Base-by-base conservation (phyloP, 2,329 filamentous ascomycete genomes). In the Nigrospora oryzae region DNA sequence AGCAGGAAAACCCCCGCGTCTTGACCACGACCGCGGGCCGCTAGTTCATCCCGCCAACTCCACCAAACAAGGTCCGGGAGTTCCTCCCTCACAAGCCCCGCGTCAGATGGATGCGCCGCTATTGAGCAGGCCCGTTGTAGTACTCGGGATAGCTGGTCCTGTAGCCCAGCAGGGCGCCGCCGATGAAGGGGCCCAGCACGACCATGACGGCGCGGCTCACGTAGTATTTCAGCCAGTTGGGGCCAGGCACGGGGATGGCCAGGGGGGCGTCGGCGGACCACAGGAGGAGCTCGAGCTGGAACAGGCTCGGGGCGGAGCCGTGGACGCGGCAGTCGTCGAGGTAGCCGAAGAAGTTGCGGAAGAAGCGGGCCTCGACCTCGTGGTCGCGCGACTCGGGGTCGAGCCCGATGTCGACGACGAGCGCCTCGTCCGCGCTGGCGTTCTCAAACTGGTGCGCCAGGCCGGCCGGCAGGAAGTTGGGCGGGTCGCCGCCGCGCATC, bases 311-410 rank as follows among this genome's bases (percentile, higher is more conserved):
- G n/a, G 41, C 44, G 17, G 42, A 42, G 10, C 45, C 36, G 1
- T 46, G 34, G 11, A 36, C 46, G 36, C 44, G 49, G 44, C 54
- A 56, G 43, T 57, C 55, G 40, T 55, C 53, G 10, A 57, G 42
- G 38, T 58, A 55, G 3, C 53, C 55, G 35, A 56, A 54, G 49
- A 55, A 57, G 44, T 58, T 56, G 23, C 55, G 45, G 38, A 56
- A 57, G 42, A 57, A 57, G 11, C 43, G 43, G 32, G 54, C 45
- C 42, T 58, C 53, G 15, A 37, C 46, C 43, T 54, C 53, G 36
- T 51, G 48, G n/a, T 16, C 30, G 30, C 16, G 38, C 4, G 50
- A 45, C 41, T 56, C 52, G 2, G 52, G 54, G 11, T 46, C 43
- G 13, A 57, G 50, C 11, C 49, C 49, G 11, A 57, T 47, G 38